Conservation (phyloP, 768 basidiomycete species). For the Suillus alpinus region DNA sequence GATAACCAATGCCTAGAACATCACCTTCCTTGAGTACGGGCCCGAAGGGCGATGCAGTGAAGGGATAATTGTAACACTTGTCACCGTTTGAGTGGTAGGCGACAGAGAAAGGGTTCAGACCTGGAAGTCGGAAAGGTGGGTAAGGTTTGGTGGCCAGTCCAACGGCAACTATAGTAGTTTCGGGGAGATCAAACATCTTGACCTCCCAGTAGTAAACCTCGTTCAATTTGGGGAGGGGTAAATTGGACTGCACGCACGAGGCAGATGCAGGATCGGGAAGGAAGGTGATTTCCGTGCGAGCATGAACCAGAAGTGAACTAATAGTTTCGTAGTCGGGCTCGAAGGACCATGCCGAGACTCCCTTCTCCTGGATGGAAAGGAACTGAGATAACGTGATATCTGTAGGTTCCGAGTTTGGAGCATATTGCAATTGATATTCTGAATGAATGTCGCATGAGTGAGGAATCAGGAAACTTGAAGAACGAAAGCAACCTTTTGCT, state of each 20-base stretch:
- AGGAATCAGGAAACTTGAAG: constrained; percentile 5
- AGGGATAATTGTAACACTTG: constrained; percentile 97
- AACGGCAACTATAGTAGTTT: constrained; percentile 82
- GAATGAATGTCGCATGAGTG: constrained; percentile 7
- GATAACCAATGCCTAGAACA: constrained; percentile 92
- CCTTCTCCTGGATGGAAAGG: constrained; percentile 98
- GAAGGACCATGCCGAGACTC: constrained; percentile 98
- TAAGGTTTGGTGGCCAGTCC: constrained; percentile 97
- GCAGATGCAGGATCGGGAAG: constrained; percentile 93
- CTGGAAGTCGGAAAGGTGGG: constrained; percentile 90
- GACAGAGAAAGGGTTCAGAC: constrained; percentile 80
- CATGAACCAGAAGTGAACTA: constrained; percentile 88
- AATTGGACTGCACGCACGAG: constrained; percentile 93
- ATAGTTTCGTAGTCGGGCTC: constrained; percentile 98
- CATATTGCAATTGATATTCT: constrained; percentile 87
- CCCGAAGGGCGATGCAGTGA: constrained; percentile 82
- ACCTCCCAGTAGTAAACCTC: constrained; percentile 99
- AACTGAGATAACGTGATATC: constrained; percentile 99
- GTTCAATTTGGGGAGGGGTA: constrained; percentile 95
- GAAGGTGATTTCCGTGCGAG: constrained; percentile 96
- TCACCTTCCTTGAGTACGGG: constrained; percentile 89
- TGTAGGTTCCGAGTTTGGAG: constrained; percentile 93
- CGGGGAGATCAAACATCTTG: constrained; percentile 97
- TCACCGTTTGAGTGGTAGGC: constrained; percentile 97
- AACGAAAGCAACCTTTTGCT: constrained; percentile 70